Conservation (phyloP, 2,329 filamentous ascomycete species). For the Ustilaginoidea virens region DNA sequence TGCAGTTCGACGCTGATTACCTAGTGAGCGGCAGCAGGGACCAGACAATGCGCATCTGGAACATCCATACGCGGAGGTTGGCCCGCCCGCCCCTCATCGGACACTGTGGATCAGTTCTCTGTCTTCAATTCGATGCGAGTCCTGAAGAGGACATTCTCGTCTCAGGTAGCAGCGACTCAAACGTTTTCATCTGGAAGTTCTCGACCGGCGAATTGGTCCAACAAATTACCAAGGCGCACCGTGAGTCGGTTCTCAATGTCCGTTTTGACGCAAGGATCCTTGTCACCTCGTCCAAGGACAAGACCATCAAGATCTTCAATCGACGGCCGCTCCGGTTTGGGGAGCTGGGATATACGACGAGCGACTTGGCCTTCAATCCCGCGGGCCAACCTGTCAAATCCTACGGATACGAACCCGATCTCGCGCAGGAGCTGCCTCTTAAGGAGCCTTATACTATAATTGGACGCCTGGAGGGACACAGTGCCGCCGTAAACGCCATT, state of each 20-base stretch:
- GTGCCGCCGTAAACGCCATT: conserved; percentile 89
- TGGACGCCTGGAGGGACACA: conserved; percentile 67
- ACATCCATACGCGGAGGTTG: conserved; percentile 68
- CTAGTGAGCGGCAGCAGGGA: conserved; percentile 91
- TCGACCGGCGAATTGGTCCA: conserved; percentile 77
- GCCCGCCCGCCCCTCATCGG: conserved; percentile 56
- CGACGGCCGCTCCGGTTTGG: conserved; percentile 49
- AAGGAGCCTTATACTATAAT: conserved; percentile 60
- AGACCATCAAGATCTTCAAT: conserved; percentile 93
- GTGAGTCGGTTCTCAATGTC: conserved; percentile 85
- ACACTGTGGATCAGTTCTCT: conserved; percentile 78
- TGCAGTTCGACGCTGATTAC: conserved; percentile 75
- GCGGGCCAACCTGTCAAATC: conserved; percentile 35
- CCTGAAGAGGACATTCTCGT: conserved; percentile 85
- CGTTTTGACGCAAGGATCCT: conserved; percentile 83
- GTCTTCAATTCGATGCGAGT: conserved; percentile 83
- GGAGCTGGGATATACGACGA: conserved; percentile 36
- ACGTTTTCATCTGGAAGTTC: conserved; percentile 84
- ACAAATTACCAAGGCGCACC: conserved; percentile 60
- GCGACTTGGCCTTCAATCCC: conserved; percentile 28
- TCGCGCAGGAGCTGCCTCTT: conserved; percentile 29
- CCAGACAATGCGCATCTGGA: conserved; percentile 77
- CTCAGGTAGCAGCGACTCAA: conserved; percentile 84
- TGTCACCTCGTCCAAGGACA: conserved; percentile 95
- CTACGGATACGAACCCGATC: conserved; percentile 37